Evolutionary conservation across 176 grass and related monocot species (phyloP).

Genomic region (Neostapfia colusana): DNA sequence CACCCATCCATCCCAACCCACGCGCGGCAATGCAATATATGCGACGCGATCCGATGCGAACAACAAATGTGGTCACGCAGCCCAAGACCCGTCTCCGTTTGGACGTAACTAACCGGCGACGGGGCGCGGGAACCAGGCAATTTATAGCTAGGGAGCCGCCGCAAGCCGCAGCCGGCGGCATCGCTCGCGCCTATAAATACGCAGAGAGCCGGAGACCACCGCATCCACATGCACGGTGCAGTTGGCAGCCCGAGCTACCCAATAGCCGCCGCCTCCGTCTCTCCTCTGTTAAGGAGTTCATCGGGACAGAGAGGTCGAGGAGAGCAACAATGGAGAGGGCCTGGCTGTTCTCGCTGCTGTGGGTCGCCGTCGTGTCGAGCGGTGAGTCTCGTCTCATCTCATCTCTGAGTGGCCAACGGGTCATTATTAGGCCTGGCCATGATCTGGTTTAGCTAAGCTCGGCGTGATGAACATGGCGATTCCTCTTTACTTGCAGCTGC

Average conservation of each 20-base stretch:
- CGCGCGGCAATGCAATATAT: neutral
- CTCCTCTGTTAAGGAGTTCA: neutral
- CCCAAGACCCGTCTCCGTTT: slow-evolving; percentile 15
- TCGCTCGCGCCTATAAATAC: slow-evolving; percentile 42
- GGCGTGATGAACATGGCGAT: neutral
- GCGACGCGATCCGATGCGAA: no score
- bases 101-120: neutral
- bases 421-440: neutral
- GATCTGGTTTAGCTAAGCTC: no score
- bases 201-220: no score
- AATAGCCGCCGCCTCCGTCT: neutral
- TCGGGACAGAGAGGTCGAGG: neutral
- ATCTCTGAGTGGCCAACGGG: no score
- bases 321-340: slow-evolving; percentile 21
- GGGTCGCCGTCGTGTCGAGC: slow-evolving; percentile 11
- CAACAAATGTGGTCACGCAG: neutral
- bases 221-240: slow-evolving; percentile 55
- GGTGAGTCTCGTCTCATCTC: slow-evolving; percentile 3
- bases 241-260: neutral
- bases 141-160: no score
- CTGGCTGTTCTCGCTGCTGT: slow-evolving; percentile 7
- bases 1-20: no score
- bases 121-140: no score
- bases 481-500: neutral
- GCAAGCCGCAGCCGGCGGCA: neutral